A percentile compares a stretch with the other conserved stretches of the same genome.
phyloP scores from a whole-genome alignment of 2,329 filamentous ascomycete species.

The Acrocalymma vagum region DNA sequence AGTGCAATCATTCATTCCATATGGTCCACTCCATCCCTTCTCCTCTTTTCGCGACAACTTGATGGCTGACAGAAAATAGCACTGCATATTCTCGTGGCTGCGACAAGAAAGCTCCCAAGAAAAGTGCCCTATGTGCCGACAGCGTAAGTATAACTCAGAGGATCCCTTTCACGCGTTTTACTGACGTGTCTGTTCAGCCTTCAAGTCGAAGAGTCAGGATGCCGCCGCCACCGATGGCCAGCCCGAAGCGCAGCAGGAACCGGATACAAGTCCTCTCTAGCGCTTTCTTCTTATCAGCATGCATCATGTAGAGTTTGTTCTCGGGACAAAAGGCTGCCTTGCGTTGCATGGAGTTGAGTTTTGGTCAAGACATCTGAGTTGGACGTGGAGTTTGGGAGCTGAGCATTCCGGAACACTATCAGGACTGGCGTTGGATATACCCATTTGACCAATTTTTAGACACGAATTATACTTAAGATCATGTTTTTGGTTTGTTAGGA shows the following conservation, averaged over 20 bases:
- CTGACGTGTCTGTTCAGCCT: conserved; percentile 37
- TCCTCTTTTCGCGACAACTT: background rate
- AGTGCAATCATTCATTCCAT: conserved; percentile 97
- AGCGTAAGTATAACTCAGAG: conserved; percentile 68
- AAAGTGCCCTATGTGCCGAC: conserved; percentile 97
- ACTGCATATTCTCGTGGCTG: conserved; percentile 96
- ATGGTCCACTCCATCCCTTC: conserved; percentile 67
- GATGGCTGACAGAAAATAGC: conserved; percentile 60
- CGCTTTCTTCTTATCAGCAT: background rate
- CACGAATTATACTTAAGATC: background rate
- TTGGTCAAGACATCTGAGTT: no score
- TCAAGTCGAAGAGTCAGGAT: conserved; percentile 49
- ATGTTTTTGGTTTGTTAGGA: background rate
- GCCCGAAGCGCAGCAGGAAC: conserved; percentile 19
- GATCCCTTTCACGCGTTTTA: background rate
- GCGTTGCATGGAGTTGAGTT: background rate
- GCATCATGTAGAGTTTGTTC: no score
- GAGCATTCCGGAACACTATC: conserved; percentile 5
- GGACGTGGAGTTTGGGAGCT: background rate
- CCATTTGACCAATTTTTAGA: conserved; percentile 14
- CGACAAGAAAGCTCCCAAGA: conserved; percentile 93
- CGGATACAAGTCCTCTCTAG: conserved; percentile 29
- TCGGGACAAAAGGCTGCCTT: no score
- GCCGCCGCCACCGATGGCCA: conserved; percentile 26
- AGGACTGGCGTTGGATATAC: conserved; percentile 34